These are phyloP conservation scores for Clonostachys chloroleuca DNA, from an alignment of 2,329 filamentous ascomycete species.

Conservation along the genomic window DNA sequence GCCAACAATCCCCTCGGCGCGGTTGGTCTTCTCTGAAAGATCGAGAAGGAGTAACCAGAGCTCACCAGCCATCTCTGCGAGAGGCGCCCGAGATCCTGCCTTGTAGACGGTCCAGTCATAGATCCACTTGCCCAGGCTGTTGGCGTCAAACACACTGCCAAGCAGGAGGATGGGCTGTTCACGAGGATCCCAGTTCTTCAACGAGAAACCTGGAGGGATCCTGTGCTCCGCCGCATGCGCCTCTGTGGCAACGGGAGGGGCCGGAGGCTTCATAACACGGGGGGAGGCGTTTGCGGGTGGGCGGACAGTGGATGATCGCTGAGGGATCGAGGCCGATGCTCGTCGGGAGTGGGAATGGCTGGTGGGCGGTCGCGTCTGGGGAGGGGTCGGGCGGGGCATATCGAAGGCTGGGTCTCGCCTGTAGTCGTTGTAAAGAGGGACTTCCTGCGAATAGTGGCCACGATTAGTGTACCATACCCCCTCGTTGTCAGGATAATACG, in stretches of 20 bases:
- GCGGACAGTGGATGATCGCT: constrained; percentile 47
- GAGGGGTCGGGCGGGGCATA: constrained; percentile 32
- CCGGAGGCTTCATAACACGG: constrained; percentile 16
- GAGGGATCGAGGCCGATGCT: constrained; percentile 42
- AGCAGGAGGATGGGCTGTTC: constrained; percentile 92
- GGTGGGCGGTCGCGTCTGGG: constrained; percentile 24
- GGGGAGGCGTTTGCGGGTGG: constrained; percentile 24
- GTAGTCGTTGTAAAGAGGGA: constrained; percentile 24
- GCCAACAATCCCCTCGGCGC: constrained; percentile 72
- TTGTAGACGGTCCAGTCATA: constrained; percentile 98
- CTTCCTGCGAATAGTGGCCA: constrained; percentile 49
- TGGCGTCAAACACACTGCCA: constrained; percentile 94
- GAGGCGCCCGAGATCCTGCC: constrained; percentile 75
- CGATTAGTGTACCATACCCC: constrained; percentile 55
- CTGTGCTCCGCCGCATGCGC: constrained; percentile 58
- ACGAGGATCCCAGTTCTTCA: constrained; percentile 97
- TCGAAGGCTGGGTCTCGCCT: constrained; percentile 30
- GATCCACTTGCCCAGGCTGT: constrained; percentile 98
- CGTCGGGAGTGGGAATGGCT: constrained; percentile 39
- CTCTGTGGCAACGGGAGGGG: constrained; percentile 48
- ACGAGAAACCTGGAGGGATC: constrained; percentile 86
- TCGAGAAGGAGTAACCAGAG: constrained; percentile 95
- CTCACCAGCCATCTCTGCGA: constrained; percentile 88
- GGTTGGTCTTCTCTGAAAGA: constrained; percentile 88
- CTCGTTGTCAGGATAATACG: constrained; percentile 36